phyloP scores from a whole-genome alignment of 176 grass and related monocot genomes.

The Musa itinerans region DNA sequence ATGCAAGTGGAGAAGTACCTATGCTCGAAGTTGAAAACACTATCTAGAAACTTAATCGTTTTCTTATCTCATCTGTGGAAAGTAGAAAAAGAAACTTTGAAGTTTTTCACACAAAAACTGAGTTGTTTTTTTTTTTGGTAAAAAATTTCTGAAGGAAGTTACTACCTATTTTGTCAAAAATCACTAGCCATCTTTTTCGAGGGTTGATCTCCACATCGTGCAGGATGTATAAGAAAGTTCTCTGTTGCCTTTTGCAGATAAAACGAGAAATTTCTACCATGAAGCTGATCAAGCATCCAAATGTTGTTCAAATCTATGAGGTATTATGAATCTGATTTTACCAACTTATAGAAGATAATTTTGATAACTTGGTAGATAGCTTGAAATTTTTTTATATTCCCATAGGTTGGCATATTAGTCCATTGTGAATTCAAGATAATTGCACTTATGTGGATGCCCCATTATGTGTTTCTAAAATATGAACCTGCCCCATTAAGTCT shows the following conservation, averaged over 20 bases:
- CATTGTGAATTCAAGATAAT: background rate
- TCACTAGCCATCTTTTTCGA: background rate
- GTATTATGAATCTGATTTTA: conserved; percentile 23
- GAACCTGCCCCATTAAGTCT: too few relatives aligned
- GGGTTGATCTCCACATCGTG: background rate
- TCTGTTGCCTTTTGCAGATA: conserved; percentile 40
- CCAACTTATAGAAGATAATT: background rate
- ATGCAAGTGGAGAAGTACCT: too few relatives aligned
- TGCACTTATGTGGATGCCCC: background rate
- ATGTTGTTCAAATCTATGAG: conserved; percentile 88
- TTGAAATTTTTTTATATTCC: background rate
- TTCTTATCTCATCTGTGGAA: too few relatives aligned
- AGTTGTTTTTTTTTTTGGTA: too few relatives aligned
- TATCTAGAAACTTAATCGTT: too few relatives aligned
- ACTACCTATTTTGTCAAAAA: background rate
- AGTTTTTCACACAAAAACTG: too few relatives aligned
- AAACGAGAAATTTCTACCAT: conserved; percentile 93
- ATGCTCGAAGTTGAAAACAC: too few relatives aligned
- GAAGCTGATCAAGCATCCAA: conserved; percentile 97
- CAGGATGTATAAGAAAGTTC: background rate
- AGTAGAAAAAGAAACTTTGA: too few relatives aligned
- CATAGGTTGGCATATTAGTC: background rate
- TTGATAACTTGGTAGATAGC: background rate
- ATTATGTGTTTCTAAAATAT: background rate
- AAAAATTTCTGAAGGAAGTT: too few relatives aligned